Conservation (phyloP, 2,329 filamentous ascomycete genomes). For the Chaetomium olivaceum region DNA sequence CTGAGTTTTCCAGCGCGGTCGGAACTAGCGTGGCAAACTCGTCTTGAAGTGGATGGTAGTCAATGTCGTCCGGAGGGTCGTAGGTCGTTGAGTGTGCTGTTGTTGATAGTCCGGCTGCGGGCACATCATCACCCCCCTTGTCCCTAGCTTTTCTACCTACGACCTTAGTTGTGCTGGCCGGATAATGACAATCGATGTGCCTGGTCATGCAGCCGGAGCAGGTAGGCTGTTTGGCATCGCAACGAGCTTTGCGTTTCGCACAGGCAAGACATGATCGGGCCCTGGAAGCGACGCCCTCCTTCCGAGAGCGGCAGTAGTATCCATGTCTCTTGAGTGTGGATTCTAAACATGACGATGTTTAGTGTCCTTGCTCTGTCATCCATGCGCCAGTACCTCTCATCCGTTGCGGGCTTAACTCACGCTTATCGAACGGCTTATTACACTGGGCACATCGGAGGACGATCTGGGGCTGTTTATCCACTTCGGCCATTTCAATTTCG, state of each 20-base stretch:
- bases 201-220: constrained; percentile 2
- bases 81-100: background rate
- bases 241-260: constrained; percentile 10
- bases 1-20: background rate
- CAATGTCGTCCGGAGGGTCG: background rate
- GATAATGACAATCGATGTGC: constrained; percentile 1
- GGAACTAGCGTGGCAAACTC: background rate
- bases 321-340: constrained; percentile 12
- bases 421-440: constrained; percentile 16
- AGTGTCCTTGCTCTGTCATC: background rate
- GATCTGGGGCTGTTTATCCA: background rate
- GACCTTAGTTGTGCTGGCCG: background rate
- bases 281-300: background rate
- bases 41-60: background rate
- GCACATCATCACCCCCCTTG: background rate
- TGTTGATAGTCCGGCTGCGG: background rate
- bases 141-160: background rate
- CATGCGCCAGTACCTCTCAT: background rate
- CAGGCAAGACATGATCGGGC: background rate
- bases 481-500: constrained; percentile 6
- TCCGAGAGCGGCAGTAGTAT: constrained; percentile 10
- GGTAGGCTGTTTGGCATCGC: constrained; percentile 5
- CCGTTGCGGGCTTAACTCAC: background rate
- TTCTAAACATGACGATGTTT: background rate
- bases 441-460: constrained; percentile 9